Evolutionary conservation across 1,284 basidiomycete genomes (phyloP).

Genomic region (Porodaedalea pini): DNA sequence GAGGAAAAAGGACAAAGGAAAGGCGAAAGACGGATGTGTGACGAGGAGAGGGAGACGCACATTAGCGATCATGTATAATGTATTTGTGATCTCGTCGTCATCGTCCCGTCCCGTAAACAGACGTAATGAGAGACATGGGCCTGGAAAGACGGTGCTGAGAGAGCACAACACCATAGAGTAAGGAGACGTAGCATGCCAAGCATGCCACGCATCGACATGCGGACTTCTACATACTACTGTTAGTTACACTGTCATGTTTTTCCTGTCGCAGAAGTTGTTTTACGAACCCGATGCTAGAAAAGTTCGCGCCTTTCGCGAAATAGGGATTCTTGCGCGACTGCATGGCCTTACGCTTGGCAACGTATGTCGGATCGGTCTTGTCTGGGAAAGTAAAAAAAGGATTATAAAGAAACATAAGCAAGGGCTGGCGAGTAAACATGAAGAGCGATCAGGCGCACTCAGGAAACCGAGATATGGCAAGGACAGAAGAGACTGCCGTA

Average conservation of each 20-base stretch:
- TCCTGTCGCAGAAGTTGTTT: too few species aligned
- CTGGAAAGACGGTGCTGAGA: constrained; percentile 31
- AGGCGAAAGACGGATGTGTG: not conserved
- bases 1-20: not conserved
- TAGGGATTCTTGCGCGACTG: constrained; percentile 68
- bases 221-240: constrained; percentile 51
- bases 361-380: constrained; percentile 52
- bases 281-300: constrained; percentile 64
- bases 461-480: constrained; percentile 77
- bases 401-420: not conserved
- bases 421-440: too few species aligned
- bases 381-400: constrained; percentile 31
- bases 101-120: constrained; percentile 70
- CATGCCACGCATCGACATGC: constrained; percentile 67
- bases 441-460: constrained; percentile 19
- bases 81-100: constrained; percentile 60
- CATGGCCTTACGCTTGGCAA: constrained; percentile 57
- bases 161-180: constrained; percentile 12
- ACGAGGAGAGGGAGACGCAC: constrained; percentile 31
- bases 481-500: constrained; percentile 61
- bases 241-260: not conserved
- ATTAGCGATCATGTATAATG: constrained; percentile 61
- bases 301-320: constrained; percentile 57
- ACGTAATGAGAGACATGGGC: constrained; percentile 77
- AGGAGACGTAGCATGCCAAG: constrained; percentile 44